Evolutionary conservation across 306 rosid genomes (phyloP), one percentile per base, ranked within the genome.

Genomic region (Cucurbita moschata): DNA sequence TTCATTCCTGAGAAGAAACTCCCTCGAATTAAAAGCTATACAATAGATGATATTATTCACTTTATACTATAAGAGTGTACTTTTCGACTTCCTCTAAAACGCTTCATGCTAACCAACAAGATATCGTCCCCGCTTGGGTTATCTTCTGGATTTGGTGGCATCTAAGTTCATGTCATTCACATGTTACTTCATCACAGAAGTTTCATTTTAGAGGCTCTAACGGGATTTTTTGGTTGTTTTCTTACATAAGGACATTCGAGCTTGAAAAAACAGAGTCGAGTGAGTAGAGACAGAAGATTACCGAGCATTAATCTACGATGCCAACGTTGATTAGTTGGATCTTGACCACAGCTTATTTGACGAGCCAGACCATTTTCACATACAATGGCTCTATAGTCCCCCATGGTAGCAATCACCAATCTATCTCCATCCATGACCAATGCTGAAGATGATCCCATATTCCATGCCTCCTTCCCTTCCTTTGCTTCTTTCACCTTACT

Each of bases 321-420:
- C 98, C 96, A 94, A 74, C 74, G 86, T 65, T 73, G 66, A 65
- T 77, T 81, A 5, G 66, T 56, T 55, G 79, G 77, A 6, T 77
- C 79, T 59, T 76, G 69, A 72, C 61, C 79, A 44, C 77, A 68
- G 49, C 79, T 60, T 46, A 79, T 76, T 58, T 80, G 81, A 84
- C 81, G 81, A 81, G 97, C 96, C 8, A 80, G 72, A 35, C 97
- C 98, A 81, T 87, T 82, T 87, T 85, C 89, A 72, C 96, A 94
- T 21, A 94, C 73, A 71, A 94, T 88, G 76, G 86, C 86, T 77
- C 84, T 85, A 16, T 87, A 94, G 56, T 86, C 81, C 35, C 98
- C 98, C 82, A 86, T 85, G 81, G 75, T 81, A 23, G 89, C 90
- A 38, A 85, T 78, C 39, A 90, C 95, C 52, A 94, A 88, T 79